Evolutionary conservation across 257 asterid genomes (phyloP), one percentile per base, ranked within the genome.

Genomic region (Solanum chilense): DNA sequence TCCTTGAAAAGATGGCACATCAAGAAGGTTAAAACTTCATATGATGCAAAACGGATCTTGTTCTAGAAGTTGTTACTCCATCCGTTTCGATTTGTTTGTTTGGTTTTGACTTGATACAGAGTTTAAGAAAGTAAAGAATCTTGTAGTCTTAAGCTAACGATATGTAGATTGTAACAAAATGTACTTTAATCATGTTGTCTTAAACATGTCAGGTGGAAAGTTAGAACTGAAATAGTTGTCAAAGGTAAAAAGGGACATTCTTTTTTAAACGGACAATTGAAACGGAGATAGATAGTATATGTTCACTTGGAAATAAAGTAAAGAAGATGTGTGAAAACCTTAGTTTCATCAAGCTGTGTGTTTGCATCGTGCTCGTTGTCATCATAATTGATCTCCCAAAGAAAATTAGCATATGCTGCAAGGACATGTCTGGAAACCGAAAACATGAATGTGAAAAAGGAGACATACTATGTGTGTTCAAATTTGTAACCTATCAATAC

Each of bases 321-420:
- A 94, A 97, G 86, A 73, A 60, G 62, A 42, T 41, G 23, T 42
- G 58, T 42, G 33, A 33, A 56, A 25, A 95, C 98, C 94, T 89
- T 85, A 74, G 83, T 29, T 35, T 81, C 80, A 1, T 86, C 87
- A 73, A 74, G 75, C 33, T 84, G 84, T 20, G 62, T 68, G 75
- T 21, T 62, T 81, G 89, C 95, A 39, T 90, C 94, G 25, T 27
- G 27, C 94, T 93, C 95, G 9, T 89, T 90, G 71, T 92, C 92
- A 2, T 56, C 85, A 21, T 89, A 95, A 81, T 91, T 97, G 14
- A 92, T 84, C 47, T 93, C 93, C 99, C 98, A 97, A 66, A 97
- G 93, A 88, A 95, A 94, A 87, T 91, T 92, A 64, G 98, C 97
- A 86, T 92, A 92, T 78, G 96, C 97, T 69, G 96, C 98, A 81